Conservation (phyloP, 1,139 yeast species). For the Candida gigantensis region DNA sequence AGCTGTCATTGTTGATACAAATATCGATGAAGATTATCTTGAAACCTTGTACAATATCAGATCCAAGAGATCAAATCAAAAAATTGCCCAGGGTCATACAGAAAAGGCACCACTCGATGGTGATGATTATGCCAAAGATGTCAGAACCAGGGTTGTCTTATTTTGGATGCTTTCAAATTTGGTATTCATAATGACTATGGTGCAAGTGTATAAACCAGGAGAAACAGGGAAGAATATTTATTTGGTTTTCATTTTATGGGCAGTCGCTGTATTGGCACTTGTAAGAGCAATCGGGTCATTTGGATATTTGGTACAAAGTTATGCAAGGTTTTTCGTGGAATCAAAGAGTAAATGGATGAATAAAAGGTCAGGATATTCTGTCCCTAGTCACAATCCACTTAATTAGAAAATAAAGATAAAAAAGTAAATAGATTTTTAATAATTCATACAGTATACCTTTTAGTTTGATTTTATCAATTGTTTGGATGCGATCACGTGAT, state of each 20-base stretch:
- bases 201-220: slow-evolving; percentile 74
- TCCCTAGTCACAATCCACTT: slow-evolving; percentile 36
- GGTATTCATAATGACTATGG: slow-evolving; percentile 79
- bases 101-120: slow-evolving; percentile 49
- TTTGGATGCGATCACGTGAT: too few species aligned
- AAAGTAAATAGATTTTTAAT: too few species aligned
- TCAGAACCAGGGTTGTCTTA: slow-evolving; percentile 91
- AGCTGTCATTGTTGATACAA: slow-evolving; percentile 86
- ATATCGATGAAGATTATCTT: slow-evolving; percentile 83
- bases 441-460: too few species aligned
- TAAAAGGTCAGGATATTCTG: slow-evolving; percentile 38
- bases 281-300: slow-evolving; percentile 80
- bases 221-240: slow-evolving; percentile 64
- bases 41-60: slow-evolving; percentile 74
- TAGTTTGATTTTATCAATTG: too few species aligned
- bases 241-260: slow-evolving; percentile 83
- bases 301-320: slow-evolving; percentile 54
- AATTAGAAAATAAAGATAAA: slow-evolving; percentile 24
- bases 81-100: slow-evolving; percentile 51
- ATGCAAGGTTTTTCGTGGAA: slow-evolving; percentile 44
- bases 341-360: slow-evolving; percentile 45
- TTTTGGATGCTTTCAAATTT: slow-evolving; percentile 85
- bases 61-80: slow-evolving; percentile 64
- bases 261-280: slow-evolving; percentile 79
- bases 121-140: slow-evolving; percentile 92